A percentile compares a stretch with the other conserved stretches of the same genome.
Conservation (phyloP, 768 basidiomycete genomes). For the Kwoniella shandongensis region DNA sequence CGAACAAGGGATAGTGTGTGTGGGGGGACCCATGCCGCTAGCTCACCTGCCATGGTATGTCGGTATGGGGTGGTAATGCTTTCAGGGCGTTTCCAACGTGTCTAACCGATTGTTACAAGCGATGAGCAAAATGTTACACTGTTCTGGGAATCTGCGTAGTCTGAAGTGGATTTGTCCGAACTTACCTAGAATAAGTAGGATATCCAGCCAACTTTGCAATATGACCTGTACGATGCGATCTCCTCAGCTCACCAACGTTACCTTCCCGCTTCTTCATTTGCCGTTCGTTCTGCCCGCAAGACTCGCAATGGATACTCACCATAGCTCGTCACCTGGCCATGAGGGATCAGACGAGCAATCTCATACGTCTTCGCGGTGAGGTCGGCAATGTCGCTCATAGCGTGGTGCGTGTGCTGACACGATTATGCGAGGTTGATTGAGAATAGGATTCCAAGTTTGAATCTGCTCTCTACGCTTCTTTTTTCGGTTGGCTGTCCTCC, state of each 20-base stretch:
- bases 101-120: conserved; percentile 15
- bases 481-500: not conserved
- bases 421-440: too few species aligned
- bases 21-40: too few species aligned
- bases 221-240: conserved; percentile 34
- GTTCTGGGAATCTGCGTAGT: not conserved
- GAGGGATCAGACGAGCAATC: conserved; percentile 40
- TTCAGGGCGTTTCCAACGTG: conserved; percentile 52
- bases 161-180: not conserved
- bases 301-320: conserved; percentile 27
- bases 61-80: conserved; percentile 32
- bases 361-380: conserved; percentile 47
- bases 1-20: too few species aligned
- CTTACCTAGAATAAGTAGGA: conserved; percentile 44
- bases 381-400: conserved; percentile 45
- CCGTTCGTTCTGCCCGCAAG: not conserved
- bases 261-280: too few species aligned
- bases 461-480: not conserved
- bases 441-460: not conserved
- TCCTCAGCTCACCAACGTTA: too few species aligned
- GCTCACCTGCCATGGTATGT: conserved; percentile 53
- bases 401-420: too few species aligned
- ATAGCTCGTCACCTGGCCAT: conserved; percentile 44
- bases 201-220: conserved; percentile 52
- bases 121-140: too few species aligned